Base-by-base conservation (phyloP, 2,329 filamentous ascomycete genomes). In the Phaeosphaeriaceae sp. region DNA sequence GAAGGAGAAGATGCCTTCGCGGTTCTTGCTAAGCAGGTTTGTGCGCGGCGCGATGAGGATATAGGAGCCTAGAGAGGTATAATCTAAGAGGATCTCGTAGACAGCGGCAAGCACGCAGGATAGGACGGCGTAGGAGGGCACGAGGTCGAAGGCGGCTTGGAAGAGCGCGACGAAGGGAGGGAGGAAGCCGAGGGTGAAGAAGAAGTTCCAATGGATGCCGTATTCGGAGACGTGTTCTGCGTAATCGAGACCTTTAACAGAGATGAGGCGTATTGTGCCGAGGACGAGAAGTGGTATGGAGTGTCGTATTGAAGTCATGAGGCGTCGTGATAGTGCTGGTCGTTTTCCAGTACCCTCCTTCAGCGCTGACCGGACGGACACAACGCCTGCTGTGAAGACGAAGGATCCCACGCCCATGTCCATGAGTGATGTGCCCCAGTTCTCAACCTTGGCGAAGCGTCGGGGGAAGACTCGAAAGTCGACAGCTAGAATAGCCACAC, bases 341-440 rank as follows among this genome's bases (percentile, higher is more conserved):
- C 64, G 65, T 42, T 79, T 79, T 2, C 84, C 84, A 11, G 82
- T 79, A 22, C 84, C 84, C 68, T 90, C 87, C 74, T 91, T 93
- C 48, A 97, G 81, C 13, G 93, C 84, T 1, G 91, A 88, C 19
- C 94, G 86, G 15, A 93, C 93, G 40, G 91, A 93, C n/a, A 98
- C 92, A 33, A 97, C 82, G 21, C 95, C 95, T 17, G 91, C 91
- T 2, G 93, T 93, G 79, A 97, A 99, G 69, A 99, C 95, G 79
- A 99, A 99, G 13, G 93, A 97, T 25, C 95, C 95, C 48, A 99
- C 95, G 49, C 95, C 95, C 70, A 98, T 84, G 75, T 99, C 95
- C 95, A 99, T 99, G 61, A 99, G 81, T n/a, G 94, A 98, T 1
- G 94, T 97, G 54, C 95, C 95, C 92, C 95, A 99, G n/a, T 92